Conservation (phyloP, 306 rosid genomes). For the Biancaea sappan region DNA sequence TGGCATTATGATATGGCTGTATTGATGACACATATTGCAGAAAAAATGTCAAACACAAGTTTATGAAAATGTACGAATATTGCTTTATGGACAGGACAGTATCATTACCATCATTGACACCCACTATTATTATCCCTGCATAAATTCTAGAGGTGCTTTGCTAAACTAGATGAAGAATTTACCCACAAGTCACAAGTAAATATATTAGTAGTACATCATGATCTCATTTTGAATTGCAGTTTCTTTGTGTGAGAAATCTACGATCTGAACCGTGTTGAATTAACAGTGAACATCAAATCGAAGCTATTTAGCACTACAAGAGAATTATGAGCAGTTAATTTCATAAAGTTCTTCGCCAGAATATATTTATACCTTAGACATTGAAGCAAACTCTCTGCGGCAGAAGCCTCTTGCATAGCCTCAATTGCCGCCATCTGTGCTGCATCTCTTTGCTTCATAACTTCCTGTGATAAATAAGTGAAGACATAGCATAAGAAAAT, state of each 20-base stretch:
- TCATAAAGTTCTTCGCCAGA: background rate
- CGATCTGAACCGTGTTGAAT: background rate
- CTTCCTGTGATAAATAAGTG: conserved; percentile 60
- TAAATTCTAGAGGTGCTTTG: conserved; percentile 11
- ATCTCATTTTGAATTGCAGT: conserved; percentile 17
- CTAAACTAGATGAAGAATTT: conserved; percentile 2
- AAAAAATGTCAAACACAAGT: conserved; percentile 1
- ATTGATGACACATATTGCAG: conserved; percentile 4
- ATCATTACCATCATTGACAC: background rate
- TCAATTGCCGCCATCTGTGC: conserved; percentile 90
- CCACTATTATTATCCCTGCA: background rate
- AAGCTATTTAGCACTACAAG: conserved; percentile 22
- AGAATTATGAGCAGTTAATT: conserved; percentile 23
- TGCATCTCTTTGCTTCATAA: conserved; percentile 88
- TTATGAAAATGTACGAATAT: background rate
- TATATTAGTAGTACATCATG: conserved; percentile 11
- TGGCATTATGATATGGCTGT: background rate
- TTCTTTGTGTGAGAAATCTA: conserved; percentile 8
- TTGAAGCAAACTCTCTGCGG: conserved; percentile 82
- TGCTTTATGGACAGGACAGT: background rate
- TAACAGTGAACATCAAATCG: background rate
- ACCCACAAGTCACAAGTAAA: background rate
- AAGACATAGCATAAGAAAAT: conserved; percentile 27
- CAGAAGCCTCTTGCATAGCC: conserved; percentile 95
- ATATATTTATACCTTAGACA: conserved; percentile 74